Conservation (phyloP, 2,329 filamentous ascomycete genomes). For the Pseudocercospora ulei region DNA sequence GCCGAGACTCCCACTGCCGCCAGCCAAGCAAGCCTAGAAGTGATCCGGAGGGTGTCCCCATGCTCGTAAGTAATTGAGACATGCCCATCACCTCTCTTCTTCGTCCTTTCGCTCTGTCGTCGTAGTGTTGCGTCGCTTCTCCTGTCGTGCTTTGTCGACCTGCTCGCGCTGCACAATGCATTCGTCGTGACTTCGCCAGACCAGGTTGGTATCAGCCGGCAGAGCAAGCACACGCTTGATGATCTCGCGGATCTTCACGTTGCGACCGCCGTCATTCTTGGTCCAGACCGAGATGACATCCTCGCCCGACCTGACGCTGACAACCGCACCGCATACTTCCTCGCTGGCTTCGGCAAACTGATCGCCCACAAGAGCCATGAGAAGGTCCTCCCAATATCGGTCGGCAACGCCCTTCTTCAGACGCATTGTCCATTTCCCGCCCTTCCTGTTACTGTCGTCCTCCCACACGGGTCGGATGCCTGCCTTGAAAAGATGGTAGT, state of each 20-base stretch:
- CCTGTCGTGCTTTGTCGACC: constrained; percentile 71
- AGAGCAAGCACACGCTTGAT: constrained; percentile 84
- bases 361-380: constrained; percentile 83
- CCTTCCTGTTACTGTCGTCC: constrained; percentile 89
- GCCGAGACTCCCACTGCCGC: too few species aligned
- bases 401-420: constrained; percentile 96
- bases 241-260: constrained; percentile 95
- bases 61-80: too few species aligned
- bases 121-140: constrained; percentile 40
- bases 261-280: constrained; percentile 79
- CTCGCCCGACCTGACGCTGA: constrained; percentile 89
- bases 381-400: constrained; percentile 90
- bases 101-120: constrained; percentile 18
- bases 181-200: constrained; percentile 93
- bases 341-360: constrained; percentile 88
- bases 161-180: constrained; percentile 86
- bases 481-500: constrained; percentile 97
- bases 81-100: not conserved
- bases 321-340: constrained; percentile 87
- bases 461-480: constrained; percentile 97
- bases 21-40: not conserved
- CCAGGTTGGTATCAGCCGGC: constrained; percentile 77
- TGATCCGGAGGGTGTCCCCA: too few species aligned
- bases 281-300: constrained; percentile 98
- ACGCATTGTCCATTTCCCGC: constrained; percentile 94